Evolutionary conservation across 2,329 filamentous ascomycete genomes (phyloP).

Genomic region (Elsinoe arachidis): DNA sequence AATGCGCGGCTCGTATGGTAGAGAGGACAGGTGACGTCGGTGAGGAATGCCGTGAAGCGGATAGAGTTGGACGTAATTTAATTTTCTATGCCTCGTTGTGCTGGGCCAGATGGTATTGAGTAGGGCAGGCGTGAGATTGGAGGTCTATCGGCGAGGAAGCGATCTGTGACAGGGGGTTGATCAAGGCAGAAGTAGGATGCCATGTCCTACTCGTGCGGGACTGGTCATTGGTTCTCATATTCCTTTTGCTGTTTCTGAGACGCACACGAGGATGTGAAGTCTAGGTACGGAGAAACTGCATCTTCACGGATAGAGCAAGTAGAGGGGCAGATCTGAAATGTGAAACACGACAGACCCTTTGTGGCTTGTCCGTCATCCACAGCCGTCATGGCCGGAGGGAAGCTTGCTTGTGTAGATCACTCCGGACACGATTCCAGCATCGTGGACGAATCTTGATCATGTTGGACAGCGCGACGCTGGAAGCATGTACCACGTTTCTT

Average conservation of each 20-base stretch:
- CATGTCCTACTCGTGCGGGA: not conserved
- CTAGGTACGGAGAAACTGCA: not conserved
- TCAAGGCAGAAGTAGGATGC: not conserved
- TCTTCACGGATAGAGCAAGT: not conserved
- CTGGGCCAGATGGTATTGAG: not conserved
- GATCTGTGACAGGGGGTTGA: not conserved
- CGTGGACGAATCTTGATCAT: not conserved
- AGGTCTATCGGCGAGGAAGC: not conserved
- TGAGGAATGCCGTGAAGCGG: not conserved
- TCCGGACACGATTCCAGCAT: not conserved
- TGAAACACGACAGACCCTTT: conserved; percentile 10
- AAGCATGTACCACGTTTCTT: not conserved
- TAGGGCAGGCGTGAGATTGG: not conserved
- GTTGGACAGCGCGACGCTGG: not conserved
- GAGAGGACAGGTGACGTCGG: not conserved
- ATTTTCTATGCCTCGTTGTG: not conserved
- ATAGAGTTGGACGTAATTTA: not conserved
- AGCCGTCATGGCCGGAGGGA: not conserved
- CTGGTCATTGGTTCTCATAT: not conserved
- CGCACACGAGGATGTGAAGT: not conserved
- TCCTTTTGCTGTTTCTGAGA: not conserved
- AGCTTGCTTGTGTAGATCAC: conserved; percentile 7
- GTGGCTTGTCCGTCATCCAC: conserved; percentile 3
- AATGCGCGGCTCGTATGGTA: not conserved
- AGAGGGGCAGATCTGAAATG: conserved; percentile 2